Base-by-base conservation (phyloP, 768 basidiomycete species). In the Dioszegia hungarica region DNA sequence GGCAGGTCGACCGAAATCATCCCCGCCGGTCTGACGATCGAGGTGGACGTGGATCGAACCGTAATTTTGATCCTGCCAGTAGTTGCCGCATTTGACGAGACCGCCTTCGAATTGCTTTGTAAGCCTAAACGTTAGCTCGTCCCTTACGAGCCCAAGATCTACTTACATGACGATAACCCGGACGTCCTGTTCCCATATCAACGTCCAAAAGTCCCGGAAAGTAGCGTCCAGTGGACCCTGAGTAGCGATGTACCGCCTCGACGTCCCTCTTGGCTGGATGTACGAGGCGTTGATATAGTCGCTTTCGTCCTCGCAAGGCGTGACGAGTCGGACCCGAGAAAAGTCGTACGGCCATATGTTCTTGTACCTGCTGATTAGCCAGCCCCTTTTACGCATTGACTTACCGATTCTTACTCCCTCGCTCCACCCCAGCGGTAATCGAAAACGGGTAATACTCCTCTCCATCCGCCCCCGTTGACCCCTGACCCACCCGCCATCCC, bases 341-440 rank as follows among this genome's bases (percentile, higher is more conserved):
- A 93, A 90, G 70, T 94, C 92, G 56, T 77, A 97, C 0, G 94
- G 94, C 90, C 92, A 98, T 56, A 98, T 95, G 73, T 98, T 88
- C 57, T 87, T 86, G 78, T 95, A 98, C 60, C 90, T 91, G 61
- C 17, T n/a, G 25, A 17, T 29, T 10, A 29, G 37, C 20, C 24
- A 17, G 9, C 25, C 27, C 48, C 33, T 49, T 27, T 50, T 29
- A 44, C 37, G 11, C 41, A 5, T 29, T 2, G 3, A 77, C 81
- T 48, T 49, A 89, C 87, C 94, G 81, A 66, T 98, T 98, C 80
- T 95, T 91, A 19, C 85, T 80, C 9, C 94, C 94, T 70, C 94
- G 89, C 77, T 98, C 94, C 10, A 98, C 84, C 1, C 89, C 94
- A 5, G 94, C 94, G 0, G 90, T 94, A 60, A 98, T 98, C 50